Conservation (phyloP, 495 filamentous ascomycete species). For the Talaromyces thailandensis region DNA sequence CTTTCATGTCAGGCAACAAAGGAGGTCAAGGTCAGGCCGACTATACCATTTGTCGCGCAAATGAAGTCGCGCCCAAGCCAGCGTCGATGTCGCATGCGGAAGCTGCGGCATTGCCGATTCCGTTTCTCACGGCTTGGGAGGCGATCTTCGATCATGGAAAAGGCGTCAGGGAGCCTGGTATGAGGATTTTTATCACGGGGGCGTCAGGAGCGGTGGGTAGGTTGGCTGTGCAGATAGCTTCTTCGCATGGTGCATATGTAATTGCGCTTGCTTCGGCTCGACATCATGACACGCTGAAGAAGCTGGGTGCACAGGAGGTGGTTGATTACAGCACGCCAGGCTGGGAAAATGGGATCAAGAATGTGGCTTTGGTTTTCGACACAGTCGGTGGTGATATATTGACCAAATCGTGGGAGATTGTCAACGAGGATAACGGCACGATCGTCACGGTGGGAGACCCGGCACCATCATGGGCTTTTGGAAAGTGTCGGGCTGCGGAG, state of each 20-base stretch:
- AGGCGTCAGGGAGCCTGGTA: constrained; percentile 12
- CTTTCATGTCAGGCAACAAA: neutral
- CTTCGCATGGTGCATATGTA: neutral
- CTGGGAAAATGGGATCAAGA: neutral
- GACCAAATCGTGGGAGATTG: neutral
- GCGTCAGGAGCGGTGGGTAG: neutral
- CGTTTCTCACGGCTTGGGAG: constrained; percentile 8
- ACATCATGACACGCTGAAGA: neutral
- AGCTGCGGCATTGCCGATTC: neutral
- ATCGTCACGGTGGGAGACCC: neutral
- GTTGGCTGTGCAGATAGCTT: neutral
- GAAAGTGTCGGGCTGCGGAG: neutral
- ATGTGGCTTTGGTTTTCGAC: neutral
- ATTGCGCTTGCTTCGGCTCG: neutral
- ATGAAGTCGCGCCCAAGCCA: neutral
- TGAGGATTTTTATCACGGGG: neutral
- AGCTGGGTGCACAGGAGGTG: neutral
- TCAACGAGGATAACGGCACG: neutral
- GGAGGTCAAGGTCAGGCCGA: neutral
- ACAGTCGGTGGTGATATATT: neutral
- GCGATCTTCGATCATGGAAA: constrained; percentile 28
- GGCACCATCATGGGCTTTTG: neutral
- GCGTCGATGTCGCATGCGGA: neutral
- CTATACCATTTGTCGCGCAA: neutral
- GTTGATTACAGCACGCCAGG: neutral